phyloP scores from a whole-genome alignment of 75 land plant species.

The Cupressus sempervirens region DNA sequence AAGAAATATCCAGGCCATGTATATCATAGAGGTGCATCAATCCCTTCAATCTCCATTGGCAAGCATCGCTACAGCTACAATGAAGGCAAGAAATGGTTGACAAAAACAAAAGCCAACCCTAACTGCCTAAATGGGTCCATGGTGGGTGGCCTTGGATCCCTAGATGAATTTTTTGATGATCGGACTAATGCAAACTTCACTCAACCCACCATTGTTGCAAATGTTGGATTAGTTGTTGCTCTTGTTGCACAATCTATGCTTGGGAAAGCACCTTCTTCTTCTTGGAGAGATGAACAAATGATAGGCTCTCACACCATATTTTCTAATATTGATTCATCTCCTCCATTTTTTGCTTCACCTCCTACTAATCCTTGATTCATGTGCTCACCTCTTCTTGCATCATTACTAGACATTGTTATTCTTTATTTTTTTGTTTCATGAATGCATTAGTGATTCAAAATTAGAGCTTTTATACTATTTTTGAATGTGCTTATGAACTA shows the following conservation, averaged over 20 bases:
- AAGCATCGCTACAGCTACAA: constrained; percentile 18
- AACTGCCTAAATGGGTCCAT: constrained; percentile 35
- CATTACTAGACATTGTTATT: no score
- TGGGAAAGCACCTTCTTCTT: constrained; percentile 10
- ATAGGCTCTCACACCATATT: constrained; percentile 72
- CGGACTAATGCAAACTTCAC: constrained; percentile 44
- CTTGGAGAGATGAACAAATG: constrained; percentile 12
- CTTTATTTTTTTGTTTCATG: no score
- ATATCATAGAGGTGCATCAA: constrained; percentile 74
- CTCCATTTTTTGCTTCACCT: constrained; percentile 58
- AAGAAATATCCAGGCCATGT: constrained; percentile 39
- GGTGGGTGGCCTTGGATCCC: constrained; percentile 50
- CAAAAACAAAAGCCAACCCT: constrained; percentile 17
- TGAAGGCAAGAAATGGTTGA: constrained; percentile 31
- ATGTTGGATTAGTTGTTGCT: constrained; percentile 83
- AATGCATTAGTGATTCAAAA: no score
- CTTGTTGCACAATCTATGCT: constrained; percentile 35
- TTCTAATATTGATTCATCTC: constrained; percentile 44
- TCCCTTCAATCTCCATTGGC: constrained; percentile 17
- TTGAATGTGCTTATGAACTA: no score
- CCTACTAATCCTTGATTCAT: neutral
- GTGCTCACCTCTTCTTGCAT: neutral
- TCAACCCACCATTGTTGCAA: constrained; percentile 74
- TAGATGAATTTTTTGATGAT: constrained; percentile 47
- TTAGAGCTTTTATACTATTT: no score